A percentile compares a stretch with the other conserved stretches of the same genome.
Conservation (phyloP, 2,329 filamentous ascomycete species). For the Aplosporella prunicola region DNA sequence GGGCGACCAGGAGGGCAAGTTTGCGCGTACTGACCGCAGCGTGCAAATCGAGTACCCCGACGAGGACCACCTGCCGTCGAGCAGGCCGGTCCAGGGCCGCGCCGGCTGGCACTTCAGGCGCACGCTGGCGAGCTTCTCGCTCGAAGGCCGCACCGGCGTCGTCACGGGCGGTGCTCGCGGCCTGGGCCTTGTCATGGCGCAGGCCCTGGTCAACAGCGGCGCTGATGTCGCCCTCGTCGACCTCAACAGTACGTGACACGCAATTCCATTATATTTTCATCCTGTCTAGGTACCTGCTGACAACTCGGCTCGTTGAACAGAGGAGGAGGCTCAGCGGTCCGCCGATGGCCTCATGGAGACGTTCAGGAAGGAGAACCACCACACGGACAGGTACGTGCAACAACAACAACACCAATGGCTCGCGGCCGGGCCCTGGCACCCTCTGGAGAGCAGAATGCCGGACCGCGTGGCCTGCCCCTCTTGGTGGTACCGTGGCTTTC, state of each 20-base stretch:
- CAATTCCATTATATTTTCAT: constrained; percentile 3
- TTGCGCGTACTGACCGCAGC: constrained; percentile 69
- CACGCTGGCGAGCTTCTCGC: constrained; percentile 75
- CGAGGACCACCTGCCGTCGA: constrained; percentile 62
- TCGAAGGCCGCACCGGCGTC: constrained; percentile 72
- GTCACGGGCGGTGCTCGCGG: constrained; percentile 88
- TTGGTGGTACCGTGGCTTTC: too few species aligned
- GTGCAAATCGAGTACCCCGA: constrained; percentile 72
- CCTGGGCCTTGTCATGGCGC: constrained; percentile 83
- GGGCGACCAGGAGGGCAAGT: constrained; percentile 52
- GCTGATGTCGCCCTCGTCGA: constrained; percentile 88
- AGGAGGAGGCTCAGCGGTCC: constrained; percentile 73
- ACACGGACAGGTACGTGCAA: constrained; percentile 52
- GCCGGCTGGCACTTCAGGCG: constrained; percentile 76
- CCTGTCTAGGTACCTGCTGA: background rate
- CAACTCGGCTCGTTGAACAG: constrained; percentile 36
- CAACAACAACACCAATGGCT: too few species aligned
- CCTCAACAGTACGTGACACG: constrained; percentile 78
- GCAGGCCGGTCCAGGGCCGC: constrained; percentile 61
- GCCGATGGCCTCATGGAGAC: constrained; percentile 63
- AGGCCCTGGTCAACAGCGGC: constrained; percentile 80
- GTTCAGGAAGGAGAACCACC: constrained; percentile 72
- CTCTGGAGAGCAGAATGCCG: too few species aligned
- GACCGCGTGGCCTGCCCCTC: too few species aligned
- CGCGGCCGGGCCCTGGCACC: too few species aligned